A percentile compares a stretch with the other conserved stretches of the same genome.
Evolutionary conservation across 2,329 filamentous ascomycete genomes (phyloP).

Genomic region (Alternaria dauci): DNA sequence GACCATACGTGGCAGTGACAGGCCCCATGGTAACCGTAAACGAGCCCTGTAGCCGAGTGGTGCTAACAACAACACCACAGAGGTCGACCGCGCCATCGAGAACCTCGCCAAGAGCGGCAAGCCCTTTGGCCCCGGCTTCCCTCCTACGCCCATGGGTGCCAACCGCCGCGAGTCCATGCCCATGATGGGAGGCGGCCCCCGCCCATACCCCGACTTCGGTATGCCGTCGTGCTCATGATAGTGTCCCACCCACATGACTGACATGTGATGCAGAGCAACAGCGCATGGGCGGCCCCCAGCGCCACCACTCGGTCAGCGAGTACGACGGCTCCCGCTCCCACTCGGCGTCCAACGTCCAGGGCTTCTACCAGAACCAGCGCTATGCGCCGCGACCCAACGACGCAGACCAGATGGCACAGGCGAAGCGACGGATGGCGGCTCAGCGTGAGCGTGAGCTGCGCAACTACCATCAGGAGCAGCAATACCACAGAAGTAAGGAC

Average conservation of each 20-base stretch:
- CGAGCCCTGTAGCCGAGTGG: neutral
- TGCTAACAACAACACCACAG: constrained; percentile 58
- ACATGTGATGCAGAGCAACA: constrained; percentile 60
- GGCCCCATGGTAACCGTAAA: neutral
- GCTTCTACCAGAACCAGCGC: constrained; percentile 92
- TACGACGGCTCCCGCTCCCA: constrained; percentile 80
- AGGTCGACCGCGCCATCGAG: constrained; percentile 94
- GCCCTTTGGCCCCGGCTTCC: constrained; percentile 68
- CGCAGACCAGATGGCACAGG: constrained; percentile 98
- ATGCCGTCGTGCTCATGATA: constrained; percentile 34
- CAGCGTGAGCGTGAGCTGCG: constrained; percentile 98
- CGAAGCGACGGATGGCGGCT: constrained; percentile 98
- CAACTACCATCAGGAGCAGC: constrained; percentile 99
- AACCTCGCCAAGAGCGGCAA: constrained; percentile 98
- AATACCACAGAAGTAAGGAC: constrained; percentile 99
- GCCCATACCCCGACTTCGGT: constrained; percentile 68
- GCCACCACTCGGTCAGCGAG: constrained; percentile 86
- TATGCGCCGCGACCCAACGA: constrained; percentile 89
- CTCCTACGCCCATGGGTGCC: constrained; percentile 49
- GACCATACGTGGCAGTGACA: constrained; percentile 11
- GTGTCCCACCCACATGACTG: constrained; percentile 16
- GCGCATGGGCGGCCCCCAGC: constrained; percentile 71
- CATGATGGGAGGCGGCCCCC: constrained; percentile 64
- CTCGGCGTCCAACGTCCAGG: constrained; percentile 81
- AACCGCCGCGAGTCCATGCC: constrained; percentile 84